phyloP scores from a whole-genome alignment of 208 protist genomes.

The Trypanosomatidae sp. region DNA sequence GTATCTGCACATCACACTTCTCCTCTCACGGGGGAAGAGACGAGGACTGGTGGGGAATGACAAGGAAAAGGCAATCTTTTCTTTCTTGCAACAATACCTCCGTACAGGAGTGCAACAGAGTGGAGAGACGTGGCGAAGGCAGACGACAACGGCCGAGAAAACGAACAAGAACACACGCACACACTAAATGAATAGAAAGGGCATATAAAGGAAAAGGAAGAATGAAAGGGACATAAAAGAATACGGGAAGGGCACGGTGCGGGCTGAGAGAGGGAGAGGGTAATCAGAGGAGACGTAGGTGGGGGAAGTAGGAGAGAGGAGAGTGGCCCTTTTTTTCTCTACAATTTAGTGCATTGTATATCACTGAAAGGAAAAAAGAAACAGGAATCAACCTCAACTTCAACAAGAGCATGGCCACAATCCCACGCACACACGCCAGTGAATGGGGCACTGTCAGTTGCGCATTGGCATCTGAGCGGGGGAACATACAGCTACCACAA shows the following conservation, averaged over 20 bases:
- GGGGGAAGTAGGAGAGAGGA: neutral
- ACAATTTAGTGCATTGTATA: neutral
- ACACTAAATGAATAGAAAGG: constrained; percentile 3
- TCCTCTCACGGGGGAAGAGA: neutral
- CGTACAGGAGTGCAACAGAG: neutral
- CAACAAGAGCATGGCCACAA: neutral
- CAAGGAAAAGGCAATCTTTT: neutral
- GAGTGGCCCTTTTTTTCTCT: neutral
- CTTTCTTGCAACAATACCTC: neutral
- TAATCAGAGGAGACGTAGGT: neutral
- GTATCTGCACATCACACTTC: neutral
- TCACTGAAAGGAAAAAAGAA: neutral
- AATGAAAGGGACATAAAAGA: neutral
- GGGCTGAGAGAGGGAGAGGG: neutral
- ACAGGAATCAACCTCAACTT: neutral
- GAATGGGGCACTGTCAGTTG: neutral
- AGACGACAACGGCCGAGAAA: constrained; percentile 3
- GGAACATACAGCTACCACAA: neutral
- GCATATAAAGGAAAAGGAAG: neutral
- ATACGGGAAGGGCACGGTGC: neutral
- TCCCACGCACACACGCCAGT: neutral
- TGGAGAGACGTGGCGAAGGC: neutral
- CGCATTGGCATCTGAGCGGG: neutral
- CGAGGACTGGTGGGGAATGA: neutral
- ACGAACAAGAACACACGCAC: constrained; percentile 2